Evolutionary conservation across 352 stramenopile genomes (phyloP).

Genomic region (Pythium grandisporangium): DNA sequence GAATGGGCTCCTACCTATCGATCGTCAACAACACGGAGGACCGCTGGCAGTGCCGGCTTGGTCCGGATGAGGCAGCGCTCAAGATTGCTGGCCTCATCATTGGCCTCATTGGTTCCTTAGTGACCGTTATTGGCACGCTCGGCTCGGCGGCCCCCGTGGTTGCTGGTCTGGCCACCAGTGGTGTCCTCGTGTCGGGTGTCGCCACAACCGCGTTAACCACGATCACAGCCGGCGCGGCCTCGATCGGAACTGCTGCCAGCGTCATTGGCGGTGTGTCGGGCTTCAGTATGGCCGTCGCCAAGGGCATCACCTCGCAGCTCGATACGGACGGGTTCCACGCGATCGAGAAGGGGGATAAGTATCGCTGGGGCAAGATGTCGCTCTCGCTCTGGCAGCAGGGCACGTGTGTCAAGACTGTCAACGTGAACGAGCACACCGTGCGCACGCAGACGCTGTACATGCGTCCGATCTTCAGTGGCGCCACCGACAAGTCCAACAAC

Average conservation of each 20-base stretch:
- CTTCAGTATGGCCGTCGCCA: conserved; percentile 23
- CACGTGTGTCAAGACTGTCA: conserved; percentile 23
- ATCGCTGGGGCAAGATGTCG: too few relatives aligned
- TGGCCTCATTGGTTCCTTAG: neutral
- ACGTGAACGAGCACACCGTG: conserved; percentile 20
- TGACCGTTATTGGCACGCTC: conserved; percentile 1
- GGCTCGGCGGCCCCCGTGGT: conserved; percentile 2
- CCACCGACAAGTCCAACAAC: conserved; percentile 25
- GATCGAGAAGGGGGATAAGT: too few relatives aligned
- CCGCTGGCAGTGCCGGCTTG: conserved; percentile 6
- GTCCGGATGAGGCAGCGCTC: conserved; percentile 7
- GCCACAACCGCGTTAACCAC: conserved; percentile 3
- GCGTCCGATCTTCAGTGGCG: conserved; percentile 36
- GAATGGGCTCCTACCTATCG: conserved; percentile 12
- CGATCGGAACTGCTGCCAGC: neutral
- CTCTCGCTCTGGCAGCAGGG: too few relatives aligned
- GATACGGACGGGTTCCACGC: neutral
- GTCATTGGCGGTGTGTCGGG: conserved; percentile 14
- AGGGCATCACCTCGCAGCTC: conserved; percentile 23
- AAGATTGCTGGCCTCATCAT: conserved; percentile 6
- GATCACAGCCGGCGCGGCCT: conserved; percentile 1
- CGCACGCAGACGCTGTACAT: conserved; percentile 30
- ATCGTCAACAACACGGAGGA: conserved; percentile 12
- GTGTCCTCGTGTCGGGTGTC: conserved; percentile 5
- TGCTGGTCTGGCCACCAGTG: neutral